Evolutionary conservation across 1,284 basidiomycete genomes (phyloP), one percentile per base, ranked within the genome.

Genomic region (Trametes hirsuta): DNA sequence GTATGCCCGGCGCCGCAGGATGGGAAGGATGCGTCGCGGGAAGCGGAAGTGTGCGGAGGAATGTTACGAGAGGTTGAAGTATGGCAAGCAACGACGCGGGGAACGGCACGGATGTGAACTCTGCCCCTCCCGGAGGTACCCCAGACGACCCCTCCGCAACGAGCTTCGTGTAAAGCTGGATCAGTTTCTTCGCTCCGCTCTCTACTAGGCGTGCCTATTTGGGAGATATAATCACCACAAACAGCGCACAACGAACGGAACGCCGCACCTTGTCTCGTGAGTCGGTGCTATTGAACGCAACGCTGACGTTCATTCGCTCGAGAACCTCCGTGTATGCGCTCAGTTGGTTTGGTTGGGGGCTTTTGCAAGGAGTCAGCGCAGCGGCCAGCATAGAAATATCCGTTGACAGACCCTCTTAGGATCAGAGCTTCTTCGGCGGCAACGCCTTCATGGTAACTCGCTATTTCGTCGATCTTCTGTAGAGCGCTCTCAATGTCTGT

Each of bases 81-180:
- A 79, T 79, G 9, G 76, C 69, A n/a, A 86, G 75, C 15, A 88
- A 73, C 4, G 77, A 72, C 0, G 80, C 73, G 0, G 87, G 82
- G 70, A 91, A 90, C 0, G 76, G 77, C 1, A 81, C 77, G 44
- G 80, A 75, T 18, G 79, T 74, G 54, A 87, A 83, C 34, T 86
- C 82, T 0, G 84, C 72, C 14, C 84, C 84, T 30, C 86, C 85
- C 14, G 85, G 84, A 8, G 86, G 83, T 24, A 79, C 77, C 39
- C 90, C 88, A 1, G 88, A 88, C 0, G 90, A 92, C 15, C 85
- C 88, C 73, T 93, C 90, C 2, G 91, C 91, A 36, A 92, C 89
- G 18, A 90, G 79, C 66, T 90, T 91, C 15, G 91, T 93, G 68
- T 88, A 93, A 5, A 92, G 74, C 66, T 90, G 89, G 0, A 86